phyloP scores from a whole-genome alignment of 2,329 filamentous ascomycete genomes.

The Pseudogymnoascus sp. region DNA sequence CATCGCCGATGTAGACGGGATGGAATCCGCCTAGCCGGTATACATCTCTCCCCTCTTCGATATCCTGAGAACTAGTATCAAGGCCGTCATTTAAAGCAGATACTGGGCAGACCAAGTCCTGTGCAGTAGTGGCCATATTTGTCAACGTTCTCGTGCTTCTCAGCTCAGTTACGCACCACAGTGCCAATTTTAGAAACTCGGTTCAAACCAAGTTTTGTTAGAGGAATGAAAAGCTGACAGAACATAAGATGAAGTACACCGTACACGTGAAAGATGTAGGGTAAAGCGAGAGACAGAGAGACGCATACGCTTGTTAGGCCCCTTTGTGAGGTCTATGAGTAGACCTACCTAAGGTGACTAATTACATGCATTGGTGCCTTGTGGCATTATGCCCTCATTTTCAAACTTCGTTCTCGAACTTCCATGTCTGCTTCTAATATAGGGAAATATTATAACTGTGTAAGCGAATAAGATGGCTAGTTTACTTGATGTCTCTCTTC shows the following conservation, averaged over 20 bases:
- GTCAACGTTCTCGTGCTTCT: neutral
- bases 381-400: no score
- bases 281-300: no score
- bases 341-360: no score
- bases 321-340: no score
- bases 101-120: neutral
- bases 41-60: neutral
- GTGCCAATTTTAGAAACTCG: neutral
- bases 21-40: conserved; percentile 22
- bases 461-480: no score
- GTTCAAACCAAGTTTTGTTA: neutral
- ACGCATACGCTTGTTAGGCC: no score
- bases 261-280: neutral
- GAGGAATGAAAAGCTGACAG: neutral
- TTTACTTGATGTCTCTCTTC: no score
- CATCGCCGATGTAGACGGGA: conserved; percentile 22
- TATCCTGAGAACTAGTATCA: neutral
- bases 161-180: neutral
- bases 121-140: neutral
- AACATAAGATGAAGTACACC: neutral
- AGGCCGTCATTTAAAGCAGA: neutral
- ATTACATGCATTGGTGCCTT: no score
- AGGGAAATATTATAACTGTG: no score
- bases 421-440: no score
- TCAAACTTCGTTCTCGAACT: no score